Evolutionary conservation across 1,284 basidiomycete genomes (phyloP).

Genomic region (Tylopilus orsonianus): DNA sequence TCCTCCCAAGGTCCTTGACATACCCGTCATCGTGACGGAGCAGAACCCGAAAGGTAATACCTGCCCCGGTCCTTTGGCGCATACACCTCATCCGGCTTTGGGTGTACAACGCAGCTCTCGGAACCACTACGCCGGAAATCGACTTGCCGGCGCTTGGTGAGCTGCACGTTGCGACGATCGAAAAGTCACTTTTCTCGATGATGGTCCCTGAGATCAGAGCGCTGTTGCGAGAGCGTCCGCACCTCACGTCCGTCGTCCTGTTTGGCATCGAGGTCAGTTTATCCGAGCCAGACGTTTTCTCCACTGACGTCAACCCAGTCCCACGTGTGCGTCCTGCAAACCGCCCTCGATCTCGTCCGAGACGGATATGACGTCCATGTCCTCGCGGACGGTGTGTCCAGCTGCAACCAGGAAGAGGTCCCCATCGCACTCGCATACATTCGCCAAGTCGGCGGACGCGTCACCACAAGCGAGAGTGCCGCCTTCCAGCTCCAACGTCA

Average conservation of each 20-base stretch:
- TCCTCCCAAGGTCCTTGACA: constrained; percentile 51
- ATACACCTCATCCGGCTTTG: constrained; percentile 9
- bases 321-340: constrained; percentile 89
- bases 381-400: constrained; percentile 83
- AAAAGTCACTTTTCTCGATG: constrained; percentile 87
- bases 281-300: neutral
- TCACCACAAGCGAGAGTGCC: constrained; percentile 82
- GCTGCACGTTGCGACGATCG: constrained; percentile 58
- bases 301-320: constrained; percentile 45
- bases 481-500: constrained; percentile 75
- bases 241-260: constrained; percentile 65
- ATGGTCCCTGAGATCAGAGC: constrained; percentile 62
- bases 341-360: constrained; percentile 65
- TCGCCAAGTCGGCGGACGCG: constrained; percentile 70
- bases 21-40: constrained; percentile 78
- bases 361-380: constrained; percentile 63
- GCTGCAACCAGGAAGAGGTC: constrained; percentile 72
- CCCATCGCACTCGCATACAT: constrained; percentile 65
- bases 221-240: constrained; percentile 48
- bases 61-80: neutral
- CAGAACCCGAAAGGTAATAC: constrained; percentile 76
- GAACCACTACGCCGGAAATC: constrained; percentile 66
- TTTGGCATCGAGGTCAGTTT: constrained; percentile 80
- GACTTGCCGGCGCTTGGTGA: constrained; percentile 56
- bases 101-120: constrained; percentile 63